Conservation (phyloP, 768 basidiomycete species). For the Hortiboletus flavorubellus region DNA sequence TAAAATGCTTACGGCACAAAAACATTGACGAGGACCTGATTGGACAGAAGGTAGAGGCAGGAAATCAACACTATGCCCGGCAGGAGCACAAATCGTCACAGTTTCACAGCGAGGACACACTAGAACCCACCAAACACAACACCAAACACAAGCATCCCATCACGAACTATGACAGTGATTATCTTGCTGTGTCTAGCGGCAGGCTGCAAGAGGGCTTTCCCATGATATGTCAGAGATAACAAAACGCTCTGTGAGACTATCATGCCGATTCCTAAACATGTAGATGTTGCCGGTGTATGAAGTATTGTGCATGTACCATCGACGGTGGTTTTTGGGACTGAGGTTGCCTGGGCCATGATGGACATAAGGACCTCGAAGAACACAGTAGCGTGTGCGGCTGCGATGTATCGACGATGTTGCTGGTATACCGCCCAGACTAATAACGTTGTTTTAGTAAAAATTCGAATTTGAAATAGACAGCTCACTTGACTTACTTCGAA, state of each 20-base stretch:
- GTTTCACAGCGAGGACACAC: not conserved
- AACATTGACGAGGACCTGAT: slow-evolving; percentile 9
- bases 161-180: slow-evolving; percentile 10
- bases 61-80: not conserved
- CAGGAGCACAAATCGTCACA: not conserved
- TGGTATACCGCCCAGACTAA: slow-evolving; percentile 19
- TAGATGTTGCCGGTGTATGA: not conserved
- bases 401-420: not conserved
- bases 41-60: not conserved
- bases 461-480: not conserved
- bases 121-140: slow-evolving; percentile 9
- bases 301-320: slow-evolving; percentile 12
- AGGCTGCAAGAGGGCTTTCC: slow-evolving; percentile 7
- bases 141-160: slow-evolving; percentile 13
- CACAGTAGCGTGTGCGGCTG: not conserved
- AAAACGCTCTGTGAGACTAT: slow-evolving; percentile 12
- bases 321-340: not conserved
- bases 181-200: slow-evolving; percentile 15
- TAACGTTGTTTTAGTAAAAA: not conserved
- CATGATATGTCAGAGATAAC: slow-evolving; percentile 15
- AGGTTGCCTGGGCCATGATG: not conserved
- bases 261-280: not conserved
- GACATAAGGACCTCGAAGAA: not conserved
- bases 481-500: slow-evolving; percentile 16
- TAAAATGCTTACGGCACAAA: slow-evolving; percentile 14